A percentile compares a stretch with the other conserved stretches of the same genome.
Conservation (phyloP, 1,139 yeast species). For the Scheffersomyces insectosa region DNA sequence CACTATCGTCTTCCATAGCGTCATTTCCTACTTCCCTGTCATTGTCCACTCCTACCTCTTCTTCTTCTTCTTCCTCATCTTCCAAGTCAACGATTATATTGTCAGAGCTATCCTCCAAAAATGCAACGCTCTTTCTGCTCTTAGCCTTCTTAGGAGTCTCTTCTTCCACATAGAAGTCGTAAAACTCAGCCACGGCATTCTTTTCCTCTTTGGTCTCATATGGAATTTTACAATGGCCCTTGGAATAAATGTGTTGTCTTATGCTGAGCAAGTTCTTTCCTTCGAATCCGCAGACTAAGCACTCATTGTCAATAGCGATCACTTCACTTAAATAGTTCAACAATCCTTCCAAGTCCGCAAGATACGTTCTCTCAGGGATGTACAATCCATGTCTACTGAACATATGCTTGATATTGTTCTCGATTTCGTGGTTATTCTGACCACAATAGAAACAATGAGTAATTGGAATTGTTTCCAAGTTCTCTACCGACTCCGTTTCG, state of each 20-base stretch:
- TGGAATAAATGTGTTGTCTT: conserved; percentile 51
- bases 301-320: conserved; percentile 45
- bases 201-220: conserved; percentile 51
- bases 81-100: conserved; percentile 15
- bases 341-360: conserved; percentile 46
- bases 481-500: conserved; percentile 24
- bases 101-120: conserved; percentile 13
- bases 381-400: conserved; percentile 49
- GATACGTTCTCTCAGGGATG: conserved; percentile 48
- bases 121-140: conserved; percentile 22
- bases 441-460: conserved; percentile 47
- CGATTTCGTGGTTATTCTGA: conserved; percentile 35
- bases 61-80: conserved; percentile 13
- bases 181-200: conserved; percentile 39
- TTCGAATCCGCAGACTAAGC: conserved; percentile 54
- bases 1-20: conserved; percentile 7
- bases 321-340: conserved; percentile 45
- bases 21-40: conserved; percentile 19
- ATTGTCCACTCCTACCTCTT: conserved; percentile 20
- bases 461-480: conserved; percentile 28
- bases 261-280: conserved; percentile 52
- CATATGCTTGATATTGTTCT: conserved; percentile 51
- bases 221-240: conserved; percentile 58
- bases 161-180: conserved; percentile 34
- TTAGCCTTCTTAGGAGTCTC: conserved; percentile 14